Base-by-base conservation (phyloP, 2,329 filamentous ascomycete species). In the Ceratocystis variospora region DNA sequence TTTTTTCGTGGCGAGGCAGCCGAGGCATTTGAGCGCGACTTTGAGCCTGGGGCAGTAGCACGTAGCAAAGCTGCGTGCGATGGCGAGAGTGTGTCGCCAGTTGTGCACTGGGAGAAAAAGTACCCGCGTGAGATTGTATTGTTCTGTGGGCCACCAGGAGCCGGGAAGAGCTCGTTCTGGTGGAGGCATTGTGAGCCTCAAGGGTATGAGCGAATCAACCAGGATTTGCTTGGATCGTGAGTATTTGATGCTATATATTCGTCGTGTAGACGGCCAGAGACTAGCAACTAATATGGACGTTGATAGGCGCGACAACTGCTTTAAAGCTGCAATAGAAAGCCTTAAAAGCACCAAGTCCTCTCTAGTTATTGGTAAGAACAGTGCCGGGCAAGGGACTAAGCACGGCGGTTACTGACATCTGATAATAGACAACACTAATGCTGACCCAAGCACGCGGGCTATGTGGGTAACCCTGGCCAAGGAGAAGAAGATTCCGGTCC, bases 151-250 rank as follows among this genome's bases (percentile, higher is more conserved):
- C 90, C 89, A 61, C 94, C 94, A 0, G 92, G 89, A 0, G 85
- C 90, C 2, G 94, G 94, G 19, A 97, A 99, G 76, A 96, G 90
- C 48, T 93, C 90, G 0, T 96, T 94, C 72, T 96, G 87, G 76
- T 90, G 87, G 84, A 85, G 82, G 69, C 78, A 88, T 69, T 78
- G 97, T 45, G 80, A 91, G 73, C 88, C 88, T 28, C 76, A 94
- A 33, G 88, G 86, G 2, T 97, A 96, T 73, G 83, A 85, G 73
- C 83, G 94, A 61, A 83, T 96, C 37, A 99, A 97, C 71, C 94
- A 97, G 77, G 94, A 97, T 75, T 83, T 81, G 1, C 79, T 96
- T 61, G 96, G 96, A 75, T 87, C 83, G 74, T 74, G 28, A 5
- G 73, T 70, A 25, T 37, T 80, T 31, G 7, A 37, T 1, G 12